These are phyloP conservation scores for Combretum micranthum DNA, from an alignment of 345 rosid species.

Conservation along the genomic window DNA sequence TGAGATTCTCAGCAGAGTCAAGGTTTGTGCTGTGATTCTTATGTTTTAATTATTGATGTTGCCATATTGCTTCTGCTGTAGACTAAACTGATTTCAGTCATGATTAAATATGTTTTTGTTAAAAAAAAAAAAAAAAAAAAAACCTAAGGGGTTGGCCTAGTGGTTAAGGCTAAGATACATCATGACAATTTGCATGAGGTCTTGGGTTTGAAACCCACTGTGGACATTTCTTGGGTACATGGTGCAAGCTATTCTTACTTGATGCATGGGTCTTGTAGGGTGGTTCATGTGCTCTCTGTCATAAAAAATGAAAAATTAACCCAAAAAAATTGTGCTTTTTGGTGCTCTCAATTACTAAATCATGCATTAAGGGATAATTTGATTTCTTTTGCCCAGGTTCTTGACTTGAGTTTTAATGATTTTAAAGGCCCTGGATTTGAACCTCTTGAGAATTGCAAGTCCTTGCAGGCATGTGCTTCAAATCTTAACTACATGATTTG, in stretches of 20 bases:
- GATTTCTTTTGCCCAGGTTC: constrained; percentile 47
- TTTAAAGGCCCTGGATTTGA: constrained; percentile 99
- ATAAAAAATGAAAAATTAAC: too few species aligned
- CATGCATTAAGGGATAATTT: constrained; percentile 7
- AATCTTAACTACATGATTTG: constrained; percentile 6
- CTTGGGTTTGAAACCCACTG: too few species aligned
- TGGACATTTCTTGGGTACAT: too few species aligned
- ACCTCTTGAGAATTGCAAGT: constrained; percentile 88
- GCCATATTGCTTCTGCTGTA: not conserved
- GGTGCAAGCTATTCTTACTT: too few species aligned
- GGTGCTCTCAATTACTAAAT: not conserved
- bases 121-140: too few species aligned
- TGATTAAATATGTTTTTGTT: too few species aligned
- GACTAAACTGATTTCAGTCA: not conserved
- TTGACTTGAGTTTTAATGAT: constrained; percentile 98
- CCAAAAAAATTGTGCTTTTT: not conserved
- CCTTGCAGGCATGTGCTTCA: constrained; percentile 62
- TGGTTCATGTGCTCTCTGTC: too few species aligned
- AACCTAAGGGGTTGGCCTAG: too few species aligned
- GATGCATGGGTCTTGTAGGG: too few species aligned
- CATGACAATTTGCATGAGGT: too few species aligned
- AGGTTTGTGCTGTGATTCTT: constrained; percentile 40
- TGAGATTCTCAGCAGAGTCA: constrained; percentile 85
- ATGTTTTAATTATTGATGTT: constrained; percentile 4
- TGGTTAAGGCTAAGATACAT: too few species aligned